Evolutionary conservation across 441 rosid genomes (phyloP).

Genomic region (Erysimum pusillum): DNA sequence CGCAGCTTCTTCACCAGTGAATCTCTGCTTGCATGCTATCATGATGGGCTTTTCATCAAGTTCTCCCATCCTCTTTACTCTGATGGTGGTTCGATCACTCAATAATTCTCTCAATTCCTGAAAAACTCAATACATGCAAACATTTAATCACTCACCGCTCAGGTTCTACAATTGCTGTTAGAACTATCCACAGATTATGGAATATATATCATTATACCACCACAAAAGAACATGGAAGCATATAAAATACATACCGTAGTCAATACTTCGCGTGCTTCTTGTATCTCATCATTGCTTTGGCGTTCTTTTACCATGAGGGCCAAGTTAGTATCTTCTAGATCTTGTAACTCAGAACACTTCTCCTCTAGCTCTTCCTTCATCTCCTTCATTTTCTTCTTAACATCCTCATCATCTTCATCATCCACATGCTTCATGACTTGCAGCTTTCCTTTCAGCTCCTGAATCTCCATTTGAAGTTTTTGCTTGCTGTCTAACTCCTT

Average conservation of each 20-base stretch:
- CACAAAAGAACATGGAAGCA: slow-evolving; percentile 15
- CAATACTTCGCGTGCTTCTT: slow-evolving; percentile 68
- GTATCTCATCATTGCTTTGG: slow-evolving; percentile 83
- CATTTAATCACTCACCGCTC: slow-evolving; percentile 13
- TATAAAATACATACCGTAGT: slow-evolving; percentile 55
- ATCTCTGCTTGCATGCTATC: slow-evolving; percentile 64
- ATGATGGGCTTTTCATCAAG: slow-evolving; percentile 68
- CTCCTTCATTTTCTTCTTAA: slow-evolving; percentile 71
- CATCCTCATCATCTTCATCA: slow-evolving; percentile 76
- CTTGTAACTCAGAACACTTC: slow-evolving; percentile 61
- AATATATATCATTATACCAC: slow-evolving; percentile 17
- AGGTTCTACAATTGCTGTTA: slow-evolving; percentile 5
- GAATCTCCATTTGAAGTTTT: slow-evolving; percentile 90
- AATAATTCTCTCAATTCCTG: slow-evolving; percentile 68
- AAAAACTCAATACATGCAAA: slow-evolving; percentile 20
- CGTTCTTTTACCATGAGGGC: slow-evolving; percentile 74
- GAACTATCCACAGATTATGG: slow-evolving; percentile 2
- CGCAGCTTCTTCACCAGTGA: slow-evolving; percentile 57
- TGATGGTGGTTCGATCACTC: slow-evolving; percentile 53
- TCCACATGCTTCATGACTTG: slow-evolving; percentile 85
- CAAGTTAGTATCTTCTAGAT: slow-evolving; percentile 52
- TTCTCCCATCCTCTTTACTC: slow-evolving; percentile 87
- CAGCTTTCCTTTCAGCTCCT: slow-evolving; percentile 83
- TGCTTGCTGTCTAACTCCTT: slow-evolving; percentile 76
- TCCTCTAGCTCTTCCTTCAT: slow-evolving; percentile 69